Percentiles rank a stretch among this genome's conserved stretches.
Conservation (phyloP, 345 rosid species). For the Laguncularia racemosa region DNA sequence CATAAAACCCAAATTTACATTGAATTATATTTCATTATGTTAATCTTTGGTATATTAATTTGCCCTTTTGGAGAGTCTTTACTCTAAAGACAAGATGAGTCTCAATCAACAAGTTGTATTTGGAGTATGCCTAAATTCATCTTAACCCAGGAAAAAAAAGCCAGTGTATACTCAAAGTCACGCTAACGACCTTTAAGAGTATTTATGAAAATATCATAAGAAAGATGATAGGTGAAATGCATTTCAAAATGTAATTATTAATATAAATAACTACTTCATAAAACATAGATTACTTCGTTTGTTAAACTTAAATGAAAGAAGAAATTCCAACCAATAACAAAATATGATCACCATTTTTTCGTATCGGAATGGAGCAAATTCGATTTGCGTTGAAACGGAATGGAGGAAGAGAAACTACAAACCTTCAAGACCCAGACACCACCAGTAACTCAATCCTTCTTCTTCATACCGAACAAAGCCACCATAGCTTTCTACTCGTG, state of each 20-base stretch:
- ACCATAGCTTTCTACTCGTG: too few species aligned
- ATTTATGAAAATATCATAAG: too few species aligned
- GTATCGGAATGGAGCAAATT: too few species aligned
- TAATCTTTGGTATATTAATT: not conserved
- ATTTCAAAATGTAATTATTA: not conserved
- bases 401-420: slow-evolving; percentile 18
- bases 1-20: too few species aligned
- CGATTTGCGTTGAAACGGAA: too few species aligned
- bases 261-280: not conserved
- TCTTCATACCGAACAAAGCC: slow-evolving; percentile 16
- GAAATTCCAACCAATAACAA: too few species aligned
- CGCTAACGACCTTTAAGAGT: not conserved
- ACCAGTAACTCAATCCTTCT: slow-evolving; percentile 18
- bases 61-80: slow-evolving; percentile 29
- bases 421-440: slow-evolving; percentile 39
- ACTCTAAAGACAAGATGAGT: slow-evolving; percentile 67
- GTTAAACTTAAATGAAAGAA: too few species aligned
- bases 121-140: slow-evolving; percentile 32
- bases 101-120: slow-evolving; percentile 48
- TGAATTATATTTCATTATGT: too few species aligned
- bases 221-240: too few species aligned
- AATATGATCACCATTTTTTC: too few species aligned
- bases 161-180: slow-evolving; percentile 5
- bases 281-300: not conserved
- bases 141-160: slow-evolving; percentile 26